Conservation (phyloP, 78 protist genomes). For the Polysphondylium violaceum region DNA sequence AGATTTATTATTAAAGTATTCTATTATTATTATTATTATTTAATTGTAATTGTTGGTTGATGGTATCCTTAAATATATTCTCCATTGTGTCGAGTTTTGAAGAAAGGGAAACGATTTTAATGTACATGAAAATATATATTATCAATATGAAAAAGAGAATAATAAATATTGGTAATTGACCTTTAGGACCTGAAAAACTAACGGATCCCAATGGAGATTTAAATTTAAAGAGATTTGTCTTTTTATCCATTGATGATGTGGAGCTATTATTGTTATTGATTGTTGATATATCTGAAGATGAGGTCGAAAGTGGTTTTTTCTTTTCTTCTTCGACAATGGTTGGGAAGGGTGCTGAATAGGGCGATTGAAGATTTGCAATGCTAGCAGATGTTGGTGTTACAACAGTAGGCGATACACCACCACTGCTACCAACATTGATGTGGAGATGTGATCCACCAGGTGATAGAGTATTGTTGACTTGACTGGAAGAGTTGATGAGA, state of each 20-base stretch:
- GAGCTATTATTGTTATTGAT: neutral
- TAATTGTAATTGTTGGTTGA: too few species aligned
- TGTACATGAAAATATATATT: conserved; percentile 26
- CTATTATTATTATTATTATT: too few species aligned
- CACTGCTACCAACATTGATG: too few species aligned
- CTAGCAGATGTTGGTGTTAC: neutral
- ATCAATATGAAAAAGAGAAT: neutral
- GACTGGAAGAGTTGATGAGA: conserved; percentile 30
- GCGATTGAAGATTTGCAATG: neutral
- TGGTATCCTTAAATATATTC: conserved; percentile 34
- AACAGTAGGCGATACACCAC: too few species aligned
- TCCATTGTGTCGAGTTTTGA: conserved; percentile 65
- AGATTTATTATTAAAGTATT: too few species aligned
- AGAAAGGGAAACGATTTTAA: conserved; percentile 26
- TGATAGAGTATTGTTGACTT: neutral
- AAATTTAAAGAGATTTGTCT: neutral
- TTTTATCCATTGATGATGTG: neutral
- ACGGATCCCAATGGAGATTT: conserved; percentile 29
- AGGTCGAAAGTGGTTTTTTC: neutral
- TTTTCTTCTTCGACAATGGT: too few species aligned
- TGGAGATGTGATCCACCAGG: neutral
- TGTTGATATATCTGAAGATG: neutral
- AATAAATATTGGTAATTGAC: neutral
- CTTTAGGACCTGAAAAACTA: neutral
- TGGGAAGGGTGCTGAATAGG: neutral